Base-by-base conservation (phyloP, 2,329 filamentous ascomycete species). In the Sclerotinia subarctica region DNA sequence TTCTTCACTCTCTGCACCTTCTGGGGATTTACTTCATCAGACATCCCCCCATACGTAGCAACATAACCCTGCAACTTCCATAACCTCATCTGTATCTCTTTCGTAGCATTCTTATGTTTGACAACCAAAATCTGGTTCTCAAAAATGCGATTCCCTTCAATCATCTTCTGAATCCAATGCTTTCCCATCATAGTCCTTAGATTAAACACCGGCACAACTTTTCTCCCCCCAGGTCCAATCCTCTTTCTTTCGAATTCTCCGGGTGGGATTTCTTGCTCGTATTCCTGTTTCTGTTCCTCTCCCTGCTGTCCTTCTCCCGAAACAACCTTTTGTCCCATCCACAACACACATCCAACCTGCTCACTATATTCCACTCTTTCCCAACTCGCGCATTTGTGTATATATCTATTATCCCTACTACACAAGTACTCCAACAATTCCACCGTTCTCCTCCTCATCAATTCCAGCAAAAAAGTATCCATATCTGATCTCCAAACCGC, bases 41-140 rank as follows among this genome's bases (percentile, higher is more conserved):
- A 17, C 32, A 56, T 44, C 10, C 57, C 52, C 38, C 62, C 59
- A 56, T 65, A 60, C n/a, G 71, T 65, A 21, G 72, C 73, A 46
- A 86, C 58, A 72, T 85, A 89, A 1, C 85, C 85, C 69, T 88
- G 84, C 11, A 89, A 74, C 70, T 82, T 84, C 86, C 86, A 89
- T 10, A 89, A 78, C 65, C 81, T 78, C 66, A 82, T 68, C 75
- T 86, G 84, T 57, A 86, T 60, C 19, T 79, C 75, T 29, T 80
- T 74, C 10, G 82, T 83, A 49, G 79, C 77, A 70, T 73, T 78
- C 72, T 77, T 79, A 69, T 86, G 77, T 56, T 72, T 76, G 26
- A 78, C 64, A 82, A 79, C 26, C 83, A 76, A 11, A 76, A 78
- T 46, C 42, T 71, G 67, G 1, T 53, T 3, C 71, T 73, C 29